A percentile compares a stretch with the other conserved stretches of the same genome.
phyloP scores from a whole-genome alignment of 2,329 filamentous ascomycete genomes.

The Eutypa lata region DNA sequence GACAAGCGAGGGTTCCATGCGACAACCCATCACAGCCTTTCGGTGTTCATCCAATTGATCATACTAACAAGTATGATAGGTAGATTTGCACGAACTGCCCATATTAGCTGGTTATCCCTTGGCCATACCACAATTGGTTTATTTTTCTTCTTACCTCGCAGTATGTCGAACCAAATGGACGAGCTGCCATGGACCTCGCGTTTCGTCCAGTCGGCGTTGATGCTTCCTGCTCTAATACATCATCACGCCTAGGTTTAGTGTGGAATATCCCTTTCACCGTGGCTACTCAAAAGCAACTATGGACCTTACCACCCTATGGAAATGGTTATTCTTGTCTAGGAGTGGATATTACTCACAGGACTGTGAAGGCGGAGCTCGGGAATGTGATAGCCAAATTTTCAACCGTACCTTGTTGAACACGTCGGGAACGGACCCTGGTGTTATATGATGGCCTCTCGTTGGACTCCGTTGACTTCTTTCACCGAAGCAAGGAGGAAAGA shows the following conservation, averaged over 20 bases:
- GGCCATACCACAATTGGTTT: not conserved
- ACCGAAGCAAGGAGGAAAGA: not conserved
- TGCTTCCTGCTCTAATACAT: not conserved
- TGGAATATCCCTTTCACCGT: not conserved
- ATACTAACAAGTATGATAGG: not conserved
- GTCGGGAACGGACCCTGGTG: not conserved
- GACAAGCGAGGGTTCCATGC: not conserved
- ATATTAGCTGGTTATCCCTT: too few relatives aligned
- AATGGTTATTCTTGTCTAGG: not conserved
- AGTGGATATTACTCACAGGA: not conserved
- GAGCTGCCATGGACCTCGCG: not conserved
- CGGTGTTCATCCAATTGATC: not conserved
- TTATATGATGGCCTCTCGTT: not conserved
- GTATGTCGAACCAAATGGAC: not conserved
- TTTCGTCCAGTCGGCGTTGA: not conserved
- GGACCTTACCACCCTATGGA: not conserved
- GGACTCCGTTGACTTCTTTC: not conserved
- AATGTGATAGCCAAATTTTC: not conserved
- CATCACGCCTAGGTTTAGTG: not conserved
- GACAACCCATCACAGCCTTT: not conserved
- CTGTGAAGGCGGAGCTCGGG: not conserved
- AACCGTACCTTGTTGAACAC: not conserved
- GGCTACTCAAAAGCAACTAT: not conserved
- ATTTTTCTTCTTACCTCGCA: not conserved
- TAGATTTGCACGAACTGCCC: too few relatives aligned